Evolutionary conservation across 2,329 filamentous ascomycete species (phyloP).

Genomic region (Neofusicoccum sp.): DNA sequence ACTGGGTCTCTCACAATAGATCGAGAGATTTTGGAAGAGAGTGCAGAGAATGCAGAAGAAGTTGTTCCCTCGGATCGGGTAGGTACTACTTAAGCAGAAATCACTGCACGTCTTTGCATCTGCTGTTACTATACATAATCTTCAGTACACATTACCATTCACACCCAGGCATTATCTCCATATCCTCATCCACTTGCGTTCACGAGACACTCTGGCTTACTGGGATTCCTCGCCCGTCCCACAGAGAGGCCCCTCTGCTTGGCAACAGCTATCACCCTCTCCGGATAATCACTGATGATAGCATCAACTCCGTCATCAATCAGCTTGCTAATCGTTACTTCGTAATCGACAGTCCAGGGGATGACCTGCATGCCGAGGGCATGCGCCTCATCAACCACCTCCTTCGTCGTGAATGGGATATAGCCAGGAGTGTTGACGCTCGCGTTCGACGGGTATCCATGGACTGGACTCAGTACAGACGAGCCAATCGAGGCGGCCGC

Average conservation of each 20-base stretch:
- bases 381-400: conserved; percentile 25
- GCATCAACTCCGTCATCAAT: conserved; percentile 20
- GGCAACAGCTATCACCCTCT: conserved; percentile 21
- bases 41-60: not conserved
- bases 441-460: conserved; percentile 19
- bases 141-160: not conserved
- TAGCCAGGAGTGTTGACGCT: conserved; percentile 25
- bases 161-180: not conserved
- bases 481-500: conserved; percentile 24
- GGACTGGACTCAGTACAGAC: conserved; percentile 21
- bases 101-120: not conserved
- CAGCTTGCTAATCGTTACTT: conserved; percentile 25
- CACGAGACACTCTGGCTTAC: conserved; percentile 16
- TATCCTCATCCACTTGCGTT: not conserved
- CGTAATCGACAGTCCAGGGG: conserved; percentile 28
- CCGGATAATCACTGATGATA: conserved; percentile 27
- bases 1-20: not conserved
- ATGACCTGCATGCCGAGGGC: conserved; percentile 24
- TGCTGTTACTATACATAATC: not conserved
- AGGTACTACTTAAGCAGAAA: not conserved
- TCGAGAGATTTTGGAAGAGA: not conserved
- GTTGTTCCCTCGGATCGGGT: not conserved
- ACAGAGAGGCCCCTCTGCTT: conserved; percentile 5
- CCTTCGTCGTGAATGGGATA: conserved; percentile 22
- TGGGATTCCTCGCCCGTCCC: not conserved